These are phyloP conservation scores for Blastosporella zonata DNA, from an alignment of 1,284 basidiomycete species.

Conservation along the genomic window DNA sequence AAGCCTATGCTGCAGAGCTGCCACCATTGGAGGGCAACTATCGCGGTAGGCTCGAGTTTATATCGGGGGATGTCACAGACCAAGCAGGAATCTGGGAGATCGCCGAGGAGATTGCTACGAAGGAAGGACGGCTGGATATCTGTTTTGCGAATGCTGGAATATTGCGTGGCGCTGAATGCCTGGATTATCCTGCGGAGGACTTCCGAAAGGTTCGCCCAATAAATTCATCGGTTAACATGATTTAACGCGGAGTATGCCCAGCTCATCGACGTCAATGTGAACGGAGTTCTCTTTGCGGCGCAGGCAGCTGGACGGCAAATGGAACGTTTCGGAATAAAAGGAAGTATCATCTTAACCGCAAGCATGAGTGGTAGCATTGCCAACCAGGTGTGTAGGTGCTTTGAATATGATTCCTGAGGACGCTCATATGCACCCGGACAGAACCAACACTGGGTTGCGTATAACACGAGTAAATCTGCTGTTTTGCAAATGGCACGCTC, in stretches of 20 bases:
- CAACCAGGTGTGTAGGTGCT: slow-evolving; percentile 49
- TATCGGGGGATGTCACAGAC: slow-evolving; percentile 59
- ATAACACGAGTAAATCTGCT: slow-evolving; percentile 78
- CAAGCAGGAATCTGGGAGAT: slow-evolving; percentile 51
- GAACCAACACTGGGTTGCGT: slow-evolving; percentile 67
- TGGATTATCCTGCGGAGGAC: slow-evolving; percentile 65
- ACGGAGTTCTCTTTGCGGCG: slow-evolving; percentile 73
- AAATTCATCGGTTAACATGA: neutral
- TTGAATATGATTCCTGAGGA: neutral
- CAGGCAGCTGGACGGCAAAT: slow-evolving; percentile 76
- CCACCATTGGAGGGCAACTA: slow-evolving; percentile 29
- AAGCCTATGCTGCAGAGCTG: slow-evolving; percentile 62
- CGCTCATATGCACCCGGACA: slow-evolving; percentile 22
- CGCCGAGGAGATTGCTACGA: slow-evolving; percentile 55
- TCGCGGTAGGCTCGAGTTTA: slow-evolving; percentile 60
- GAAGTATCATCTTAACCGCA: slow-evolving; percentile 77
- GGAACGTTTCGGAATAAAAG: slow-evolving; percentile 60
- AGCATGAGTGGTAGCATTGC: slow-evolving; percentile 82
- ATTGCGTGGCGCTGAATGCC: slow-evolving; percentile 53
- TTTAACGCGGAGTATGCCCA: slow-evolving; percentile 21
- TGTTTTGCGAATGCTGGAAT: slow-evolving; percentile 76
- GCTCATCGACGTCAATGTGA: slow-evolving; percentile 72
- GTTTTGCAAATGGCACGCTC: slow-evolving; percentile 78
- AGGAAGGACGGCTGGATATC: slow-evolving; percentile 61
- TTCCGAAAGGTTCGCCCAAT: slow-evolving; percentile 53